Evolutionary conservation across 768 basidiomycete genomes (phyloP).

Genomic region (Tubosaeta sp.): DNA sequence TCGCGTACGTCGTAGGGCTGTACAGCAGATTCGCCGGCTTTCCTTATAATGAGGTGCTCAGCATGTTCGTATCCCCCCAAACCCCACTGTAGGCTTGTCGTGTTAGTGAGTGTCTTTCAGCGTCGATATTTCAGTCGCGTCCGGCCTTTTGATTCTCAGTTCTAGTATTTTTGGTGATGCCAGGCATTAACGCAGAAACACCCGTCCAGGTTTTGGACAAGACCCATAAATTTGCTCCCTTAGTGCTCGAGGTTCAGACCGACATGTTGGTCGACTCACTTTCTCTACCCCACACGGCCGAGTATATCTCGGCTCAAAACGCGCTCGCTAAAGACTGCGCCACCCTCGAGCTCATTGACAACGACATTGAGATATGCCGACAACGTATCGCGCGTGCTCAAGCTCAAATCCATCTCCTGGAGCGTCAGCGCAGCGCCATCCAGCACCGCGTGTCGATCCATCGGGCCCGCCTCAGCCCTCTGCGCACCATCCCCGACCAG

Average conservation of each 20-base stretch:
- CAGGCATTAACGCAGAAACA: neutral
- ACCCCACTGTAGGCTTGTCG: neutral
- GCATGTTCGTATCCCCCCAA: neutral
- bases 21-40: neutral
- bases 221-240: neutral
- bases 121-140: neutral
- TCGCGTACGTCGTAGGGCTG: neutral
- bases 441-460: conserved; percentile 16
- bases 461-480: conserved; percentile 26
- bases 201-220: neutral
- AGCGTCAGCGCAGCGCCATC: conserved; percentile 15
- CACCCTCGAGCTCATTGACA: conserved; percentile 13
- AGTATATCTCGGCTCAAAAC: conserved; percentile 14
- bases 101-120: conserved; percentile 5
- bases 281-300: conserved; percentile 16
- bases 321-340: conserved; percentile 16
- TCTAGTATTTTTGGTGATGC: conserved; percentile 7
- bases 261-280: conserved; percentile 19
- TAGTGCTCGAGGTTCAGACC: conserved; percentile 1
- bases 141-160: neutral
- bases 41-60: conserved; percentile 8
- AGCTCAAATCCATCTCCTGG: conserved; percentile 16
- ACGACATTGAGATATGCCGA: conserved; percentile 18
- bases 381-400: conserved; percentile 10
- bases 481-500: conserved; percentile 30